Evolutionary conservation across 345 rosid genomes (phyloP).

Genomic region (Turnera subulata): DNA sequence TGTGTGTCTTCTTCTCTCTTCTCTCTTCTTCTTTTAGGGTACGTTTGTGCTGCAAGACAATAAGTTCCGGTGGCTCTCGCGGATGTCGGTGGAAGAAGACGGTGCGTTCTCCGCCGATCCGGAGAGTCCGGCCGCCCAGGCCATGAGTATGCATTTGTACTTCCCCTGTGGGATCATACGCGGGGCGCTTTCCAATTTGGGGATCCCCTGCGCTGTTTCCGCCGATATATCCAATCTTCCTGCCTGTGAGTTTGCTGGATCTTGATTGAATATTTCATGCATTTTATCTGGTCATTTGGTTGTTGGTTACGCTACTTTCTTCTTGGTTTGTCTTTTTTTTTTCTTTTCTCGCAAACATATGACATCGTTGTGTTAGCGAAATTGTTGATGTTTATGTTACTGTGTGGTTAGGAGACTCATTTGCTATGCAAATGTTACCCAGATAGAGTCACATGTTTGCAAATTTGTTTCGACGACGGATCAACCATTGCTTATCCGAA

Average conservation of each 20-base stretch:
- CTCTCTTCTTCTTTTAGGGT: constrained; percentile 57
- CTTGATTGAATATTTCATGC: not conserved
- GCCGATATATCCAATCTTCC: constrained; percentile 95
- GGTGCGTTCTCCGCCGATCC: constrained; percentile 48
- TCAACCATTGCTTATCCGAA: no score
- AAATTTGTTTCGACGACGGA: no score
- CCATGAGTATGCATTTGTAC: constrained; percentile 81
- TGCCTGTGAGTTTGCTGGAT: constrained; percentile 58
- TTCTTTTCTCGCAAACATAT: no score
- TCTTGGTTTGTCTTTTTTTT: no score
- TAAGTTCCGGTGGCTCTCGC: constrained; percentile 81
- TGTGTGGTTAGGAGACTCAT: no score
- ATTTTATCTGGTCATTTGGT: no score
- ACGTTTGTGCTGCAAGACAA: constrained; percentile 98
- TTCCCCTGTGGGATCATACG: constrained; percentile 95
- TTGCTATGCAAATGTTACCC: no score
- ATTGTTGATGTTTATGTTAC: no score
- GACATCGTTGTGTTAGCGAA: no score
- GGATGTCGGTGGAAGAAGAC: constrained; percentile 57
- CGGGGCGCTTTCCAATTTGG: constrained; percentile 95
- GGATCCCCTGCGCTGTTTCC: constrained; percentile 93
- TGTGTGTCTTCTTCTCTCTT: no score
- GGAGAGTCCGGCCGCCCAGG: constrained; percentile 66
- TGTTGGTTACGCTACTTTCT: no score
- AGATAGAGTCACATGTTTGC: no score